Evolutionary conservation across 192 early-diverging fungal species (phyloP).

Genomic region (Lunasporangiospora selenospora): DNA sequence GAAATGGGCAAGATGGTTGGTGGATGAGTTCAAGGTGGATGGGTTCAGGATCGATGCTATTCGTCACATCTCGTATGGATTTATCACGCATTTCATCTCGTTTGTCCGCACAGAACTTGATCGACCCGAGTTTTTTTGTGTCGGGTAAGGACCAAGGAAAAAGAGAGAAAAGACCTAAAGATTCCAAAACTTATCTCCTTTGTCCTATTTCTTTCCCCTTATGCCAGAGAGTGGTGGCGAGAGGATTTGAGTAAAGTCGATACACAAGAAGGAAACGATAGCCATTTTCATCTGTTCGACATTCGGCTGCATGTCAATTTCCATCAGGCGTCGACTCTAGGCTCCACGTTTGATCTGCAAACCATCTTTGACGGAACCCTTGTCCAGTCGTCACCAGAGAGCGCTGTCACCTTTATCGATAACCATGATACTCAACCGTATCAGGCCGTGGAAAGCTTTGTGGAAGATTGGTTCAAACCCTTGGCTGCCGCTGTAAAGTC

Average conservation of each 20-base stretch:
- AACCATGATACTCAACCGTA: constrained; percentile 47
- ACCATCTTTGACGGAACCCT: constrained; percentile 31
- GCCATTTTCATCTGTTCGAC: constrained; percentile 30
- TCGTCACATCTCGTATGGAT: constrained; percentile 25
- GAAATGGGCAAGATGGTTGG: constrained; percentile 26
- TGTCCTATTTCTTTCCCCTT: constrained; percentile 1
- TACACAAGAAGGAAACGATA: constrained; percentile 6
- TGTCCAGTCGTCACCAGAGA: constrained; percentile 9
- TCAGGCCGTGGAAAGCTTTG: constrained; percentile 50
- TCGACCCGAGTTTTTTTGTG: constrained; percentile 20
- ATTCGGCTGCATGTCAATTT: constrained; percentile 34
- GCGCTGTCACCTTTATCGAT: constrained; percentile 34
- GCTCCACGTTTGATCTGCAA: constrained; percentile 21
- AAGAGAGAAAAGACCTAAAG: no score
- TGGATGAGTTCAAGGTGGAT: constrained; percentile 21
- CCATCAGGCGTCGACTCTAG: constrained; percentile 7
- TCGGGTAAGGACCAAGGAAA: constrained; percentile 27
- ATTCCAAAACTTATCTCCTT: not conserved
- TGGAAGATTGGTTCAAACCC: constrained; percentile 55
- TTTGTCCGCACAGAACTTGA: constrained; percentile 11
- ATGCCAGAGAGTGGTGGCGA: constrained; percentile 27
- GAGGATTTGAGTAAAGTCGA: constrained; percentile 13
- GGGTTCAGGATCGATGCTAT: constrained; percentile 33
- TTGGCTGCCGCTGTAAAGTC: constrained; percentile 52
- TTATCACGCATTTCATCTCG: constrained; percentile 19